A percentile compares a stretch with the other conserved stretches of the same genome.
phyloP scores from a whole-genome alignment of 1,284 basidiomycete species.

The Athelia sp. region DNA sequence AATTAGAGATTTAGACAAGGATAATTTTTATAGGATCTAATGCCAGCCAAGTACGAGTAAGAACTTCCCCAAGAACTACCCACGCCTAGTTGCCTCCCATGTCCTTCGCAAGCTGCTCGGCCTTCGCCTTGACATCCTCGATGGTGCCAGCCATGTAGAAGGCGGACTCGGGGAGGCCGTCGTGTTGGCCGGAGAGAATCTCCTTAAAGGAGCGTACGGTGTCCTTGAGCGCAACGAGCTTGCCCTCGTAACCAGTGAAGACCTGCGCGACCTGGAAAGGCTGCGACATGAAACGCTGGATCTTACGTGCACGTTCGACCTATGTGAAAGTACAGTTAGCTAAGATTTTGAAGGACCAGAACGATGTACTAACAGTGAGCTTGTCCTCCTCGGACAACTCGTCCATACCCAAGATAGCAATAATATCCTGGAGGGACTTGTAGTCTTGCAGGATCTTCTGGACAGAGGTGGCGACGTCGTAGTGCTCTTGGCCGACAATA shows the following conservation, averaged over 20 bases:
- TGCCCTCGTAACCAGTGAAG: conserved; percentile 98
- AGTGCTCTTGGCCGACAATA: conserved; percentile 91
- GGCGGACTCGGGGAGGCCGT: conserved; percentile 83
- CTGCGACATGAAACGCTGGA: conserved; percentile 98
- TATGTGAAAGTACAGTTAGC: conserved; percentile 21
- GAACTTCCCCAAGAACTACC: neutral
- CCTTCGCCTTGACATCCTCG: conserved; percentile 94
- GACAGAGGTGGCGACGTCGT: conserved; percentile 90
- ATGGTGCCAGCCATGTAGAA: conserved; percentile 95
- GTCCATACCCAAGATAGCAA: conserved; percentile 98
- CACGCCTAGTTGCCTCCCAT: conserved; percentile 38
- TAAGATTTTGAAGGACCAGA: neutral
- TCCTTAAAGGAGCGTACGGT: conserved; percentile 93
- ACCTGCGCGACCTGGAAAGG: conserved; percentile 99
- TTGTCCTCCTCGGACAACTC: conserved; percentile 99
- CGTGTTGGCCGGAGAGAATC: conserved; percentile 88
- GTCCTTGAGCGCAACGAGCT: conserved; percentile 91
- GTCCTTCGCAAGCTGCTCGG: conserved; percentile 93
- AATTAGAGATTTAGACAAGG: no score
- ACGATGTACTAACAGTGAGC: conserved; percentile 68
- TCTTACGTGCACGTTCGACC: conserved; percentile 87
- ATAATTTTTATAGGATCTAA: no score
- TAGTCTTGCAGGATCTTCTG: conserved; percentile 99
- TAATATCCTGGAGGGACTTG: conserved; percentile 98
- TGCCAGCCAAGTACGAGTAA: no score